A percentile compares a stretch with the other conserved stretches of the same genome.
Conservation (phyloP, 441 rosid genomes). For the Sinapis alba region DNA sequence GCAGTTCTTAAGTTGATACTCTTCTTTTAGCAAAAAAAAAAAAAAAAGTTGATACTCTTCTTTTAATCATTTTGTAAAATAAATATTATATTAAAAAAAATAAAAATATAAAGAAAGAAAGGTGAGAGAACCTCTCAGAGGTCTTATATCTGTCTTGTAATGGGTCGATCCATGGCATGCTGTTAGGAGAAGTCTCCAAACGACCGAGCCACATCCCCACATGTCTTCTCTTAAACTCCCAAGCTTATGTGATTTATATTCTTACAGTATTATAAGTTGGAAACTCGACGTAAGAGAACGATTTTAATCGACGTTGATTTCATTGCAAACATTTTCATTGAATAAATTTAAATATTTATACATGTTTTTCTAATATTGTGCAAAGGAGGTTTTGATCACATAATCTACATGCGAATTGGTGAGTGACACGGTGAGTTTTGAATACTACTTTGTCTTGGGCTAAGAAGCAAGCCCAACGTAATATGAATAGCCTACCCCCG, state of each 20-base stretch:
- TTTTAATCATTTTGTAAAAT: too few species aligned
- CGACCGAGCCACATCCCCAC: conserved; percentile 34
- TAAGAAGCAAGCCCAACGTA: conserved; percentile 37
- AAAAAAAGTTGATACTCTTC: too few species aligned
- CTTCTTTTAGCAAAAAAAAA: too few species aligned
- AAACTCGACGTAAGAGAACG: neutral
- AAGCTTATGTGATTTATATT: conserved; percentile 7
- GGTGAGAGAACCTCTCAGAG: too few species aligned
- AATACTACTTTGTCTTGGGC: conserved; percentile 25
- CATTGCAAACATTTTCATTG: neutral
- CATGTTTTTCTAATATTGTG: neutral
- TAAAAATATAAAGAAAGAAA: conserved; percentile 1
- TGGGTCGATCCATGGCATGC: conserved; percentile 21
- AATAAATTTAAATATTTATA: neutral
- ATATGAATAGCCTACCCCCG: conserved; percentile 29
- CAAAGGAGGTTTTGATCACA: neutral
- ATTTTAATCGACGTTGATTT: neutral
- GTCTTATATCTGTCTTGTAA: conserved; percentile 18
- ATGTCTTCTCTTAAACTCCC: conserved; percentile 19
- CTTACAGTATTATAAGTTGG: neutral
- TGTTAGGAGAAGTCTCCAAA: conserved; percentile 14
- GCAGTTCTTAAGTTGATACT: neutral
- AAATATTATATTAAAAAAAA: neutral
- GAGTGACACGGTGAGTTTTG: conserved; percentile 31
- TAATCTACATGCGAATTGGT: neutral